phyloP scores from a whole-genome alignment of 148 eudicot genomes.

The Diospyros kaki region DNA sequence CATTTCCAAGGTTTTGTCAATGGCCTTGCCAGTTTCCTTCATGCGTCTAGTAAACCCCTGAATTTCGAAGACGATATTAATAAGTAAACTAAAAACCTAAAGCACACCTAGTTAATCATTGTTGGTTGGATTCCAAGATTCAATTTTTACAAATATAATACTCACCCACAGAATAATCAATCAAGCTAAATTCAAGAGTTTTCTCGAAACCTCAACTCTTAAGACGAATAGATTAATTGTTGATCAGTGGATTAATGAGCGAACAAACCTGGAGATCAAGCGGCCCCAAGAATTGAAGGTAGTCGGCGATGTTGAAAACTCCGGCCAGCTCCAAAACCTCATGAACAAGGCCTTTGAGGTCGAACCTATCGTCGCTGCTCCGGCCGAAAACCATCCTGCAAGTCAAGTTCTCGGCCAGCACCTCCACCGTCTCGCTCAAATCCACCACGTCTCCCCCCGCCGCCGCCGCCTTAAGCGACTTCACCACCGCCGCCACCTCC shows the following conservation, averaged over 20 bases:
- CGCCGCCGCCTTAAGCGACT: neutral
- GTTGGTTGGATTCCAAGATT: too few species aligned
- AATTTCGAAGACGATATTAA: neutral
- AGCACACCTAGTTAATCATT: neutral
- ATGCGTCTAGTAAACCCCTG: constrained; percentile 21
- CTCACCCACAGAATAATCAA: constrained; percentile 40
- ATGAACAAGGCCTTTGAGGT: neutral
- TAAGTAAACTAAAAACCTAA: neutral
- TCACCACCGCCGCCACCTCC: neutral
- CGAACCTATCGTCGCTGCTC: neutral
- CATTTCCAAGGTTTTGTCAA: constrained; percentile 19
- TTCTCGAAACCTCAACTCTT: constrained; percentile 18
- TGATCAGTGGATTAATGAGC: constrained; percentile 19
- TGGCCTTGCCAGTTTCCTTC: neutral
- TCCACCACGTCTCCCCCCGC: neutral
- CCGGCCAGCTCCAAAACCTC: neutral
- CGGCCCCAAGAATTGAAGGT: constrained; percentile 7
- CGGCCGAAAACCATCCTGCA: neutral
- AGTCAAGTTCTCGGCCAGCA: neutral
- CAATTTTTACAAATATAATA: constrained; percentile 38
- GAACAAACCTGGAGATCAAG: constrained; percentile 25
- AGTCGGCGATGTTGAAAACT: constrained; percentile 16
- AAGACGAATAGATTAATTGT: neutral
- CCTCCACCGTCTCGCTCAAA: neutral
- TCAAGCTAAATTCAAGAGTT: constrained; percentile 46